These are phyloP conservation scores for Leccinum rimulosum DNA, from an alignment of 768 basidiomycete species.

Conservation along the genomic window DNA sequence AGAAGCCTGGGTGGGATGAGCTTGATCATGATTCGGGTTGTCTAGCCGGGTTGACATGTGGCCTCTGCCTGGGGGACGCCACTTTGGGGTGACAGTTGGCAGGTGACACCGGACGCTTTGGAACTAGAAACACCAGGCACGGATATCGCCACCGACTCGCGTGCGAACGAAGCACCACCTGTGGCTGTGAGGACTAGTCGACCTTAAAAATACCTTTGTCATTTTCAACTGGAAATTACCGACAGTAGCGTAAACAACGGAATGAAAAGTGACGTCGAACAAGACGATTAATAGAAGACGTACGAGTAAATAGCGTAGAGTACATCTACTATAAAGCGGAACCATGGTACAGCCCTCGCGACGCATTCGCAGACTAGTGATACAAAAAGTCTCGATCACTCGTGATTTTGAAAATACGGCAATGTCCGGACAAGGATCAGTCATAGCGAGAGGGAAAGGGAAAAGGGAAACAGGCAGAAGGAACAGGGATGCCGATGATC, in stretches of 20 bases:
- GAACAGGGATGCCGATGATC: slow-evolving; percentile 27
- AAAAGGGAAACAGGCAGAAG: slow-evolving; percentile 14
- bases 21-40: slow-evolving; percentile 9
- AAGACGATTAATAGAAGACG: slow-evolving; percentile 28
- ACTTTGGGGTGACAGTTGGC: not conserved
- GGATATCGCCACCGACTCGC: slow-evolving; percentile 21
- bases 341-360: slow-evolving; percentile 19
- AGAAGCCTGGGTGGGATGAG: not conserved
- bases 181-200: slow-evolving; percentile 30
- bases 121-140: slow-evolving; percentile 1
- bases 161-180: slow-evolving; percentile 15
- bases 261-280: slow-evolving; percentile 19
- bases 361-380: slow-evolving; percentile 30
- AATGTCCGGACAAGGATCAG: slow-evolving; percentile 26
- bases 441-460: slow-evolving; percentile 17
- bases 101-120: slow-evolving; percentile 19
- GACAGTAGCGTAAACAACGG: slow-evolving; percentile 24
- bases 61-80: slow-evolving; percentile 7
- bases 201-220: slow-evolving; percentile 33
- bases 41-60: slow-evolving; percentile 9
- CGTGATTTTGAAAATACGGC: slow-evolving; percentile 29
- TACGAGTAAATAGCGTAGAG: slow-evolving; percentile 33
- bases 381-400: slow-evolving; percentile 31
- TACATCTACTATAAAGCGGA: slow-evolving; percentile 34
- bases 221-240: slow-evolving; percentile 21